A percentile compares a stretch with the other conserved stretches of the same genome.
Conservation (phyloP, 2,329 filamentous ascomycete species). For the Fusarium decemcellulare region DNA sequence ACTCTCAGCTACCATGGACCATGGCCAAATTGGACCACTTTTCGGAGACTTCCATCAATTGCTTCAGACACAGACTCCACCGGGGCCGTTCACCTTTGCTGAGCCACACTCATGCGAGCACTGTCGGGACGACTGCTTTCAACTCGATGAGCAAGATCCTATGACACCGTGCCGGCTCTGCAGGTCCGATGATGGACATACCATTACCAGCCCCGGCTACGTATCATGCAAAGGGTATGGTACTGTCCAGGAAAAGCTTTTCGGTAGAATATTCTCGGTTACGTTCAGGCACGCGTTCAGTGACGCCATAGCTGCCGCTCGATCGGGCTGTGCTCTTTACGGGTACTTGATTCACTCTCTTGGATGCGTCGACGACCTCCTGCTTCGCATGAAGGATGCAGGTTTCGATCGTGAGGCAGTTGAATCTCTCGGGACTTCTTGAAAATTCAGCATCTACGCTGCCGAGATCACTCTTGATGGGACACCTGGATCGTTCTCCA, state of each 20-base stretch:
- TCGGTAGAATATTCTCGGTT: neutral
- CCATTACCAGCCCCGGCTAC: neutral
- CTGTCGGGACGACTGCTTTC: neutral
- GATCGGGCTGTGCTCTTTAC: neutral
- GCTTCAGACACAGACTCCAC: too few species aligned
- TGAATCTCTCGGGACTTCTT: neutral
- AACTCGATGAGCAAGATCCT: neutral
- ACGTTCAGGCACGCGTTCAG: neutral
- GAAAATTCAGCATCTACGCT: neutral
- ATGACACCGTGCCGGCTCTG: neutral
- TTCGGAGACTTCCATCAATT: too few species aligned
- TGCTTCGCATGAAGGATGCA: neutral
- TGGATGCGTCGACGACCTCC: neutral
- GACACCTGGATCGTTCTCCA: neutral
- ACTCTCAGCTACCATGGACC: too few species aligned
- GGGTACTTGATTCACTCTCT: neutral
- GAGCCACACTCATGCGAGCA: neutral
- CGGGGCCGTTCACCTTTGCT: neutral
- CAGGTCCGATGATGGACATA: neutral
- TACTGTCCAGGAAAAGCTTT: neutral
- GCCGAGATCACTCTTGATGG: too few species aligned
- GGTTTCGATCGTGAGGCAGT: neutral
- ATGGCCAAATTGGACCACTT: too few species aligned
- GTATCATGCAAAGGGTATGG: neutral
- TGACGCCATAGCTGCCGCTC: neutral